Conservation (phyloP, 768 basidiomycete genomes). For the Serendipita sp. region DNA sequence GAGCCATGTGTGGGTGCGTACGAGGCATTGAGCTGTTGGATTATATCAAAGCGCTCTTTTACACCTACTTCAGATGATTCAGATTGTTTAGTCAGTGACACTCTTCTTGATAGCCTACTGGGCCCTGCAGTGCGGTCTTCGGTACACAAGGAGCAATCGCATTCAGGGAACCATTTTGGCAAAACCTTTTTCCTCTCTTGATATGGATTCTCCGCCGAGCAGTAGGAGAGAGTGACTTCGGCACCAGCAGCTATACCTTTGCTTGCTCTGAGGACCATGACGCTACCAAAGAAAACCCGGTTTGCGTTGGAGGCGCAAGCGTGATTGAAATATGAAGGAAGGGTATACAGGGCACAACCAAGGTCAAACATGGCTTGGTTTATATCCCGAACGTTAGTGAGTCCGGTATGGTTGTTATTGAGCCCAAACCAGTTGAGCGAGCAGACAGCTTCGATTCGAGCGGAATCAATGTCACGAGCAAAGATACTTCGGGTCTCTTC, state of each 20-base stretch:
- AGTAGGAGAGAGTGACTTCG: slow-evolving; percentile 15
- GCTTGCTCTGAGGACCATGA: slow-evolving; percentile 19
- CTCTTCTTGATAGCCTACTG: background rate
- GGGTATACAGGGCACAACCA: slow-evolving; percentile 16
- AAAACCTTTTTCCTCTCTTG: background rate
- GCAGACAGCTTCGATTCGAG: background rate
- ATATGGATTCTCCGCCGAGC: background rate
- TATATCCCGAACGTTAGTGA: no score
- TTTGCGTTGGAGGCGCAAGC: slow-evolving; percentile 16
- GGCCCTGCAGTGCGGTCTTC: background rate
- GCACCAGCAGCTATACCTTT: slow-evolving; percentile 15
- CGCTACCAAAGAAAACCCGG: slow-evolving; percentile 16
- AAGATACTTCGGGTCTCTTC: background rate
- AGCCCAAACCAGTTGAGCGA: background rate
- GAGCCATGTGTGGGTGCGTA: background rate
- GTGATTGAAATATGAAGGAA: slow-evolving; percentile 23
- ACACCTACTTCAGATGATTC: background rate
- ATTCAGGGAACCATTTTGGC: background rate
- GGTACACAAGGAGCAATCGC: background rate
- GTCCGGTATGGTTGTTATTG: background rate
- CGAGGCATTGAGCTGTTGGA: background rate
- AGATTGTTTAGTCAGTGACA: background rate
- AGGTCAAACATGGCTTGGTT: background rate
- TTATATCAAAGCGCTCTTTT: no score
- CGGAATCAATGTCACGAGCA: slow-evolving; percentile 8